Conservation (phyloP, 176 grass and related monocot genomes). For the Otatea glauca region DNA sequence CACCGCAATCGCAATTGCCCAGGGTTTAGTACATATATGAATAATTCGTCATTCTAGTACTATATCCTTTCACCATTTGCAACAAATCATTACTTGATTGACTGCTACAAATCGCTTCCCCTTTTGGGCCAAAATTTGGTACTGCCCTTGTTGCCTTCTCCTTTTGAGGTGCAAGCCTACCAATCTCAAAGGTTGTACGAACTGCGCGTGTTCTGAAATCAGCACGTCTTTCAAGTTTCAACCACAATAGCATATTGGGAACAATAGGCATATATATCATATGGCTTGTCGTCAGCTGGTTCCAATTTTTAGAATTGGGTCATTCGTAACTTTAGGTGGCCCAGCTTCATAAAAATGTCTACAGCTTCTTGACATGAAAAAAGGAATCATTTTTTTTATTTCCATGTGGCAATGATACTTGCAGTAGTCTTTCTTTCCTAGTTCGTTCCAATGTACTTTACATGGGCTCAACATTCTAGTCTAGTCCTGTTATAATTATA, state of each 20-base stretch:
- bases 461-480: background rate
- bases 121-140: background rate
- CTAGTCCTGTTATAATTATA: background rate
- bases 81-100: no score
- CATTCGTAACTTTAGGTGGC: background rate
- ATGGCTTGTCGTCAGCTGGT: background rate
- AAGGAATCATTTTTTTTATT: background rate
- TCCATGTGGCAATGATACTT: background rate
- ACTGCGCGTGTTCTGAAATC: no score
- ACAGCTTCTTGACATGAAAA: background rate
- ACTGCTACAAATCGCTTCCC: no score
- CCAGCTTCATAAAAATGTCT: background rate
- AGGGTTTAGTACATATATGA: no score
- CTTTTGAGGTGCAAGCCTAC: no score
- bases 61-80: no score
- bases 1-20: no score
- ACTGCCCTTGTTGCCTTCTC: no score
- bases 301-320: background rate
- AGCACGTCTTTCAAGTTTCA: no score
- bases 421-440: background rate
- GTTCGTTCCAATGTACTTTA: background rate
- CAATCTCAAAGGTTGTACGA: no score
- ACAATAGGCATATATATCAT: background rate
- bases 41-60: no score
- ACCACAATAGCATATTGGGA: no score